phyloP scores from a whole-genome alignment of 805 yeast species.

The Zygotorulaspora danielsina region DNA sequence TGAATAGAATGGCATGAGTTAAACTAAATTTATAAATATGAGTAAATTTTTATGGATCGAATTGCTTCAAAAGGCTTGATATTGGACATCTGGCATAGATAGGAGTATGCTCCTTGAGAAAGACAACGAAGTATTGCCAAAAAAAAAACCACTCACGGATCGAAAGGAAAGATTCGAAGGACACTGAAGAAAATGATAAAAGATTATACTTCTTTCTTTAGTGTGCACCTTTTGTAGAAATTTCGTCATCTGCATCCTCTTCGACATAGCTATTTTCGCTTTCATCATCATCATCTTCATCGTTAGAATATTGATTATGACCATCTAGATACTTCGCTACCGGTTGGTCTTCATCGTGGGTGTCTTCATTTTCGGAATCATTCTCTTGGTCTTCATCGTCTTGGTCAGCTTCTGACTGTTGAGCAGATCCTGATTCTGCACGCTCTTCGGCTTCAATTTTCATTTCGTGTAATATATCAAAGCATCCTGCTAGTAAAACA shows the following conservation, averaged over 20 bases:
- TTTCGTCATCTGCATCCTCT: constrained; percentile 16
- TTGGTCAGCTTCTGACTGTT: constrained; percentile 16
- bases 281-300: constrained; percentile 21
- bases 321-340: constrained; percentile 21
- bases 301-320: constrained; percentile 17
- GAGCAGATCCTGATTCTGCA: constrained; percentile 32
- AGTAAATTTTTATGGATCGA: not conserved
- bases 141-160: too few species aligned
- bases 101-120: not conserved
- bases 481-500: constrained; percentile 88
- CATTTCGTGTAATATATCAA: constrained; percentile 87
- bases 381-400: constrained; percentile 17
- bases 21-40: constrained; percentile 2
- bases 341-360: constrained; percentile 16
- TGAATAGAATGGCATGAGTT: constrained; percentile 1
- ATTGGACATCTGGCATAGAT: not conserved
- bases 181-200: too few species aligned
- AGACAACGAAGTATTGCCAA: too few species aligned
- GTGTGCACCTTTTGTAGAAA: constrained; percentile 12
- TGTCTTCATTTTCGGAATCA: constrained; percentile 22
- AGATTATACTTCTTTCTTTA: too few species aligned
- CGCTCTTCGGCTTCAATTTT: constrained; percentile 76
- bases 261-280: constrained; percentile 25
- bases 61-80: not conserved
- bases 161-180: too few species aligned